Evolutionary conservation across 1,139 yeast genomes (phyloP), one percentile per base, ranked within the genome.

Genomic region (Suhomyces bolitotheri): DNA sequence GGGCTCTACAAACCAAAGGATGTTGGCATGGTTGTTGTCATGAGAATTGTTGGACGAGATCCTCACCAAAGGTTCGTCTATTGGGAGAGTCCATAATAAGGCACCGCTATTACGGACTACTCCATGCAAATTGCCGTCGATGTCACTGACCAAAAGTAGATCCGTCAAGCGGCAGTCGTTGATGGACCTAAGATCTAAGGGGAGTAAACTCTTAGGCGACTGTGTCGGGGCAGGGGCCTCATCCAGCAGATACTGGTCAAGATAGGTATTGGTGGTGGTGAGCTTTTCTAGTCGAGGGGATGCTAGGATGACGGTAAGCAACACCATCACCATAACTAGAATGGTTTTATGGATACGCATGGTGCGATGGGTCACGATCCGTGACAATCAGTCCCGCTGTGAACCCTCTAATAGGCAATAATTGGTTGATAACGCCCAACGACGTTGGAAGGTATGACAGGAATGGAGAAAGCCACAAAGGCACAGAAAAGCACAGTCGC

Each of bases 111-210:
- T 70, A 42, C 98, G 68, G 46, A 83, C 82, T 10, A 92, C 60
- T 0, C 94, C 96, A 55, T 88, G 94, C 13, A 92, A 58, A 19
- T 85, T 81, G 1, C 98, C 98, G 51, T 92, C 97, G 2, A 90
- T 76, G 49, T 92, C 95, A 17, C 95, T 80, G 1, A 87, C 78
- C 12, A 90, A 60, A 2, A 89, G 58, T 16, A 83, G 54, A 47
- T 82, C 79, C 1, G 84, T 71, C 16, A 88, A 64, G 22, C 64
- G 59, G 70, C 82, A 82, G 43, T 80, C 82, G 13, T 60, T 60
- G 14, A 80, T 61, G 7, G 71, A 60, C 37, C 76, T 48, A 9
- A 58, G 45, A 34, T 66, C 67, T n/a, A 67, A 41, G 4, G 73
- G 73, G 8, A 60, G 47, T 25, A 64, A 25, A 25, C 31, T 24